A percentile compares a stretch with the other conserved stretches of the same genome.
Conservation (phyloP, 2,329 filamentous ascomycete species). For the Aspergillaceae sp. region DNA sequence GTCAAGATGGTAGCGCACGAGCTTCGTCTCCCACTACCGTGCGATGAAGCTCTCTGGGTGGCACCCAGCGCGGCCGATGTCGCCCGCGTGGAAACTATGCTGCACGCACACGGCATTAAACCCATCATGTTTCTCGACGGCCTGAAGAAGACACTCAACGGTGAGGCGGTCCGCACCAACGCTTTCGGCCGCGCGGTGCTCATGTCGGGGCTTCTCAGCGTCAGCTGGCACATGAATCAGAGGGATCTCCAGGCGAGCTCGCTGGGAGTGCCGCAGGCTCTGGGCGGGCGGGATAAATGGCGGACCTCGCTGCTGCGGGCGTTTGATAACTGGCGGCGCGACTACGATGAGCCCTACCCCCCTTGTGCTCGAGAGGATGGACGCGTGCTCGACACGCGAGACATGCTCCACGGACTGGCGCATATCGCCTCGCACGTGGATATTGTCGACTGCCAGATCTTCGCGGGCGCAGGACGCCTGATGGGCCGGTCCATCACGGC, state of each 20-base stretch:
- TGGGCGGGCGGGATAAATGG: constrained; percentile 89
- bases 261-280: constrained; percentile 66
- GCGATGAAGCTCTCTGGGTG: constrained; percentile 86
- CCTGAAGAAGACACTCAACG: constrained; percentile 77
- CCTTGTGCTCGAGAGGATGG: constrained; percentile 46
- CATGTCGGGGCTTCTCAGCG: constrained; percentile 87
- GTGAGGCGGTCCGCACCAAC: constrained; percentile 80
- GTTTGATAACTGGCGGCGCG: constrained; percentile 87
- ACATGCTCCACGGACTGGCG: constrained; percentile 82
- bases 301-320: constrained; percentile 73
- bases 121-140: constrained; percentile 83
- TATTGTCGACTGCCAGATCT: constrained; percentile 95
- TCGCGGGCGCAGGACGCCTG: constrained; percentile 75
- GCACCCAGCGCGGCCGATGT: constrained; percentile 84
- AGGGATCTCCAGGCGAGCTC: constrained; percentile 87
- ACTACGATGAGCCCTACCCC: constrained; percentile 66
- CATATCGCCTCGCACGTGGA: constrained; percentile 98
- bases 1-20: constrained; percentile 96
- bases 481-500: constrained; percentile 77
- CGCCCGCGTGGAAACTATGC: constrained; percentile 68
- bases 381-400: constrained; percentile 76
- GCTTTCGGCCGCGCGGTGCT: constrained; percentile 86
- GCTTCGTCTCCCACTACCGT: constrained; percentile 82
- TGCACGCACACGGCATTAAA: constrained; percentile 73
- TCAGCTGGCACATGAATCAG: constrained; percentile 97